A percentile compares a stretch with the other conserved stretches of the same genome.
Evolutionary conservation across 2,329 filamentous ascomycete species (phyloP).

Genomic region (Talaromyces sp.): DNA sequence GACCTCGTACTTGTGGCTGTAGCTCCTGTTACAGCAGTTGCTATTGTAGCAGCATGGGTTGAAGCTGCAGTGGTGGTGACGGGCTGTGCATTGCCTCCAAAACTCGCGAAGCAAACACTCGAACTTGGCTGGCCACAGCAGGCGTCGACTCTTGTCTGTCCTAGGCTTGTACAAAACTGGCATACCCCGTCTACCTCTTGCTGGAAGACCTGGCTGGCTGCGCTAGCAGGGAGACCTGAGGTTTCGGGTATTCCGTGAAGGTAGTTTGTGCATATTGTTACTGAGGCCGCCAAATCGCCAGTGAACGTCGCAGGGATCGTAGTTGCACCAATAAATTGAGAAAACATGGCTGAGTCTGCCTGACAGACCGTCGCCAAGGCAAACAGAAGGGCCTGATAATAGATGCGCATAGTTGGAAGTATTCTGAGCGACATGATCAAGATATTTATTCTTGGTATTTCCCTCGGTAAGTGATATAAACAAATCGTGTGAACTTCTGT

Average conservation of each 20-base stretch:
- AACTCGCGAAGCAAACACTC: constrained; percentile 8
- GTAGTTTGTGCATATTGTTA: constrained; percentile 1
- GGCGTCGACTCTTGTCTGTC: constrained; percentile 1
- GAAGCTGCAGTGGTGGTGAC: not conserved
- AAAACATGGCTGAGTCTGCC: not conserved
- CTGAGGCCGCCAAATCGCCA: not conserved
- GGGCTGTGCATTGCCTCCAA: not conserved
- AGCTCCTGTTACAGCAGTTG: not conserved
- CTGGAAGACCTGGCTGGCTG: not conserved
- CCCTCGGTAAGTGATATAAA: not conserved
- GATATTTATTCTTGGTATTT: not conserved
- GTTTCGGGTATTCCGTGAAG: not conserved
- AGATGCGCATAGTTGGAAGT: not conserved
- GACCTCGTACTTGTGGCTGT: not conserved
- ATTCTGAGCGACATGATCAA: not conserved
- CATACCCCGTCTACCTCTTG: constrained; percentile 5
- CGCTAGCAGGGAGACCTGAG: not conserved
- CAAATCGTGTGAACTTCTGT: not conserved
- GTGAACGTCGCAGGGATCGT: not conserved
- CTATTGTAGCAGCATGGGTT: not conserved
- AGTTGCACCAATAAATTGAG: constrained; percentile 1
- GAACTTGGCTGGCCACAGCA: constrained; percentile 8
- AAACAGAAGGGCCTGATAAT: not conserved
- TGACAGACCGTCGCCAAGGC: not conserved
- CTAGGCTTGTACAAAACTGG: constrained; percentile 4